Base-by-base conservation (phyloP, 345 rosid genomes). In the Ailanthus altissimus region DNA sequence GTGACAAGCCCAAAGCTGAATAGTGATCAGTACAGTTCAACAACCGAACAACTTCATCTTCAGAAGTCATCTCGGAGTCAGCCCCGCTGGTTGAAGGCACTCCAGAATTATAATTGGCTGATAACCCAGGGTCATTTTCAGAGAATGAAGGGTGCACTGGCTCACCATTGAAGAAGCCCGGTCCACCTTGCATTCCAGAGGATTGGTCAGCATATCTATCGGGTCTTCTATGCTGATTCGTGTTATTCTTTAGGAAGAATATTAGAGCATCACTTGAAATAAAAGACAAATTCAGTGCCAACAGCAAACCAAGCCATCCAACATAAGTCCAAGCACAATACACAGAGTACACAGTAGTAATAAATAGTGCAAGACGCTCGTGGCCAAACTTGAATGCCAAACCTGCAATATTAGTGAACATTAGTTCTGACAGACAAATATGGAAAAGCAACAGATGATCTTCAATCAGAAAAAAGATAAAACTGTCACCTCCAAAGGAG, bases 31-130 rank as follows among this genome's bases (percentile, higher is more conserved):
- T 60, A 75, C 97, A 96, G 78, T 78, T 88, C 85, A 94, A 84
- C 77, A 96, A 87, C 78, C 98, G 89, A 77, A 81, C 78, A 83
- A 96, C 91, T 89, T 96, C 98, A 60, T 92, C 97, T 90, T 92
- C 99, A 78, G 97, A 90, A 83, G 93, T 90, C 76, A 89, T 78
- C 79, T 92, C 99, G 46, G 94, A 79, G 81, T 94, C 96, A 71
- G 86, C 66, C 83, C 94, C 97, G 73, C 94, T 93, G 50, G 97
- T 96, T 80, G 98, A 96, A 51, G 98, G 87, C 7, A 84, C 79
- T 82, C 97, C 99, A 56, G 94, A 84, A 67, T 92, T 81, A 85
- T 86, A 81, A 81, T 93, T 97, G 28, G 88, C 83, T 13, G 92
- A 80, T 62, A 77, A 83, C 40, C 90, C 97, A n/a, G 92, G 87